Base-by-base conservation (phyloP, 225 moss, liverwort and hornwort genomes). In the Polytrichum commune region DNA sequence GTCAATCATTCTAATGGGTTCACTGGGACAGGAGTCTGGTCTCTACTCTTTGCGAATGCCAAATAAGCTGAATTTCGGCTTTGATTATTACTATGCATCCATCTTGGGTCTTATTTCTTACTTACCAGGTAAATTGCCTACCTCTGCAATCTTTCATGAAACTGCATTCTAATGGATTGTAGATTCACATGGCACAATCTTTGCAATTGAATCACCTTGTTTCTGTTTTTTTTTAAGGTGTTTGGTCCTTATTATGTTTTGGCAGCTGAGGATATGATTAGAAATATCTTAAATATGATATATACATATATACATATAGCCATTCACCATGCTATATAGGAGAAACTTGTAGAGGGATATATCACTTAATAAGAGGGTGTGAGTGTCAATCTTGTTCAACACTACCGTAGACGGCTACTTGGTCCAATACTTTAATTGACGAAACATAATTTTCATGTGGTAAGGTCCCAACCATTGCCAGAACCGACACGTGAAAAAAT, bases 41-140 rank as follows among this genome's bases (percentile, higher is more conserved):
- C 77, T 91, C 23, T 91, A 91, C 75, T 80, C 77, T 29, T 64
- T 91, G 10, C 82, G 78, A 20, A 95, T 95, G 95, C 94, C 97
- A 46, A 95, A 98, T 78, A 78, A 72, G 68, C 63, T 95, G n/a
- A 95, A 93, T 73, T 94, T 78, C 69, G 92, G 78, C 68, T 97
- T 97, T 23, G 88, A 92, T 76, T 97, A 88, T 69, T 83, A 87
- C 72, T 90, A 77, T 53, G 74, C 81, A 3, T 88, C 93, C 55
- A 64, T 92, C 33, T 32, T 92, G 53, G 78, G 77, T 66, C 86
- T 98, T 27, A 30, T 76, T 7, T 77, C 85, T 66, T 93, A 95
- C 65, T 54, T 98, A 56, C 96, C 97, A 83, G 90, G 93, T 86
- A 80, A 25, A 5, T 25, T 75, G 19, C 60, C 19, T 62, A 63